Evolutionary conservation across 2,329 filamentous ascomycete genomes (phyloP), one percentile per base, ranked within the genome.

Genomic region (Pseudogymnoascus sp.): DNA sequence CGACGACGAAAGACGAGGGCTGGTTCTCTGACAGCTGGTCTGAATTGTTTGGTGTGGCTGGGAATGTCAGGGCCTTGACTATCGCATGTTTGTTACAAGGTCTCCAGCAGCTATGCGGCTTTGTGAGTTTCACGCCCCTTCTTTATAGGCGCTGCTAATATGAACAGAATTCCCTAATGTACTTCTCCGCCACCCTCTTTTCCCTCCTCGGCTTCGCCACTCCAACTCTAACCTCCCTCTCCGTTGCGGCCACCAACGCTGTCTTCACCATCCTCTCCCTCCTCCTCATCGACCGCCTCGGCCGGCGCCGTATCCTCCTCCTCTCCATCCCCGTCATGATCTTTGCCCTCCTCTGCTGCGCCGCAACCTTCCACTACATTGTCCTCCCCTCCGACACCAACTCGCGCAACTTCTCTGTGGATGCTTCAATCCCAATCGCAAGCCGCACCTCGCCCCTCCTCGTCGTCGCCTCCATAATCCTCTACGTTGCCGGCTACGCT

Each of bases 61-160:
- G 83, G 63, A 89, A 91, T 69, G 79, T 87, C 61, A 84, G 91
- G 65, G 93, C 93, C 0, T 75, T 97, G 72, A 83, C 83, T 0
- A 95, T 97, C 72, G 91, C 93, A 0, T 96, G 92, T 75, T 82
- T 95, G 67, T 80, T 97, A 1, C 93, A 97, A 72, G 91, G 86
- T 0, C 78, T 96, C 6, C 93, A 97, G 75, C 93, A 97, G 74
- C 81, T 96, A 0, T 95, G 90, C 70, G 92, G 90, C 1, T 95
- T 95, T 75, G 84, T 87, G 75, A 75, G 84, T 80, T 29, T 33
- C 42, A 66, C 37, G 31, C 50, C 42, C 44, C 33, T 37, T 62
- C 16, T 37, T 33, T 31, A 35, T 29, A 35, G 5, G 13, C 59
- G 3, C 19, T 61, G 13, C 59, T 61, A 61, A 61, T 10, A 6